phyloP scores from a whole-genome alignment of 1,284 basidiomycete species.

The Athelia psychrophila region DNA sequence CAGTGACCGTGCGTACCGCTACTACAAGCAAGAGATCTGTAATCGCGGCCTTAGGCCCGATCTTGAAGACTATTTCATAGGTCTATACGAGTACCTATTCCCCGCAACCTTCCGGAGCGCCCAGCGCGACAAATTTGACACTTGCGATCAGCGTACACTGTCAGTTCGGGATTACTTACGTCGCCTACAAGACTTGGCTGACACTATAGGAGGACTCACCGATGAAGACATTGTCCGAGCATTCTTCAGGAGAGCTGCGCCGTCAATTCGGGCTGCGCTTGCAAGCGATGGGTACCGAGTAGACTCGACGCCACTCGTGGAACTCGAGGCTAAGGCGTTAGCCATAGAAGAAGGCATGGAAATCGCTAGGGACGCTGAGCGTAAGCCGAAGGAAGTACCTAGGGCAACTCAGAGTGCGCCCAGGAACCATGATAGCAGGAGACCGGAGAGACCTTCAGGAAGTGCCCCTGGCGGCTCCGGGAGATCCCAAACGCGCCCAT shows the following conservation, averaged over 20 bases:
- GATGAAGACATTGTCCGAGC: neutral
- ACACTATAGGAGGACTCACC: slow-evolving; percentile 3
- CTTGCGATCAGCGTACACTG: neutral
- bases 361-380: no score
- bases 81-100: slow-evolving; percentile 7
- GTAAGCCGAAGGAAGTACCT: no score
- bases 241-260: neutral
- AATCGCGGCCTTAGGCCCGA: neutral
- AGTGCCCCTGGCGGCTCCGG: no score
- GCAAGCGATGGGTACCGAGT: no score
- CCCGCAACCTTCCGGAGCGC: slow-evolving; percentile 5
- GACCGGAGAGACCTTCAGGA: no score
- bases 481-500: no score
- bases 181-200: neutral
- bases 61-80: neutral
- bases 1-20: neutral
- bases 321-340: no score
- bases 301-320: no score
- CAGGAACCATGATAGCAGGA: no score
- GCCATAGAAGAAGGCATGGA: no score
- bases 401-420: no score
- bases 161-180: neutral
- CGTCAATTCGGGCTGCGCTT: no score
- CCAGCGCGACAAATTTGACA: slow-evolving; percentile 4
- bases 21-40: neutral